Evolutionary conservation across 108 stramenopile species (phyloP), one percentile per base, ranked within the genome.

Genomic region (Cyclotella cryptica): DNA sequence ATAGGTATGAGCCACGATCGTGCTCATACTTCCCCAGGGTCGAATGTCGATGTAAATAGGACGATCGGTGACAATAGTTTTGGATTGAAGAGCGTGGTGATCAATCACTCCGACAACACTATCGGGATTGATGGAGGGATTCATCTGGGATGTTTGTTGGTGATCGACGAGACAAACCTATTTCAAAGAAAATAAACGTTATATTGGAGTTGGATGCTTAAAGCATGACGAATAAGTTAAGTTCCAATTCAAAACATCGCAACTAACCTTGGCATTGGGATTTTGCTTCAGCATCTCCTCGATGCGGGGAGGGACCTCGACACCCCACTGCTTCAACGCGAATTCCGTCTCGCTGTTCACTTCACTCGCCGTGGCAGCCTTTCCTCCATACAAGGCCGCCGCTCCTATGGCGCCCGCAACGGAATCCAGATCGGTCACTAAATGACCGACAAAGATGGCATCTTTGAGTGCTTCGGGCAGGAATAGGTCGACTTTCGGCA

Each of bases 1-100:
- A 51, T 79, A 93, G 8, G 88, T 87, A 77, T 93, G 90, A 27
- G 82, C 87, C 28, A 93, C 79, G 59, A 91, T 93, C 43, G 89
- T 89, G 21, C 72, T 75, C 86, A 90, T 88, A 43, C 76, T 79
- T 18, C 93, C 93, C 93, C 90, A 90, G 15, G 93, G 93, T 24
- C 93, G 84, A 64, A 93, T 91, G 65, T 93, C 93, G 54, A 93
- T 87, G 69, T 88, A 91, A 59, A 93, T 90, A 40, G 93, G 88
- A 55, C 77, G 79, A 66, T 88, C 89, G 13, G 89, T 93, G 24
- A 88, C 85, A 59, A 93, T 76, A 44, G 93, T 91, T 45, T 88
- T 88, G 66, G 51, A 63, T 59, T 93, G 92, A 9, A 93, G 81
- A 14, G 93, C 93, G 76, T 93, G 93, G 66, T 93, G 93, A 71